Evolutionary conservation across 2,329 filamentous ascomycete species (phyloP).

Genomic region (Penicillium sp.): DNA sequence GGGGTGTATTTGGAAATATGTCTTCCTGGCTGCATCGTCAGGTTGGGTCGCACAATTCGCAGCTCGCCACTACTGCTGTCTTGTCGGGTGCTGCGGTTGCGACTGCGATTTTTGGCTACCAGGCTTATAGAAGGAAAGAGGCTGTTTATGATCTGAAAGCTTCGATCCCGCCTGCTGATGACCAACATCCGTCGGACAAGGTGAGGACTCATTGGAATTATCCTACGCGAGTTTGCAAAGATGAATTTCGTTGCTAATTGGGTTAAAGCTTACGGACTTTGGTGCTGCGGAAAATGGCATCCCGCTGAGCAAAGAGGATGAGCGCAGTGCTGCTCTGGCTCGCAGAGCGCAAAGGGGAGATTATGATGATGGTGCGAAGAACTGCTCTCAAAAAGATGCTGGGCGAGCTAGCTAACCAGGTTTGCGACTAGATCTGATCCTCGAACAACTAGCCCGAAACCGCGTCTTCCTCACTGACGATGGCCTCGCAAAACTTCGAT

Average conservation of each 20-base stretch:
- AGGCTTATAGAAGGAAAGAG: constrained; percentile 55
- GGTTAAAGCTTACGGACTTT: constrained; percentile 52
- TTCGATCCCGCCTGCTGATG: constrained; percentile 58
- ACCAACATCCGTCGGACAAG: constrained; percentile 52
- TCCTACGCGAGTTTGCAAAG: background rate
- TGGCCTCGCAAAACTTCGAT: constrained; percentile 75
- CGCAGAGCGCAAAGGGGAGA: constrained; percentile 61
- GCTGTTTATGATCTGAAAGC: constrained; percentile 59
- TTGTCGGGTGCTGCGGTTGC: constrained; percentile 46
- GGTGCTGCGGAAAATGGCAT: constrained; percentile 39
- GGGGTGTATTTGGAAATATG: constrained; percentile 32
- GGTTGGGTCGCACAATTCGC: constrained; percentile 40
- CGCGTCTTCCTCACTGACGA: constrained; percentile 83
- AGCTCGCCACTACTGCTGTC: constrained; percentile 45
- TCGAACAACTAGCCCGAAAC: constrained; percentile 92
- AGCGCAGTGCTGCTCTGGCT: constrained; percentile 58
- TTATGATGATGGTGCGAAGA: constrained; percentile 58
- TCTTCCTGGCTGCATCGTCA: constrained; percentile 47
- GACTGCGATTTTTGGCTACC: constrained; percentile 57
- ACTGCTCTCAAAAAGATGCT: background rate
- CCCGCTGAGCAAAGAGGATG: constrained; percentile 53
- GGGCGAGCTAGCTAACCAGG: background rate
- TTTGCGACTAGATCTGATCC: constrained; percentile 66
- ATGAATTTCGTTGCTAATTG: constrained; percentile 26
- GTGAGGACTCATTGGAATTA: constrained; percentile 33